Conservation (phyloP, 1,284 basidiomycete species). For the Ganoderma leucocontextum region DNA sequence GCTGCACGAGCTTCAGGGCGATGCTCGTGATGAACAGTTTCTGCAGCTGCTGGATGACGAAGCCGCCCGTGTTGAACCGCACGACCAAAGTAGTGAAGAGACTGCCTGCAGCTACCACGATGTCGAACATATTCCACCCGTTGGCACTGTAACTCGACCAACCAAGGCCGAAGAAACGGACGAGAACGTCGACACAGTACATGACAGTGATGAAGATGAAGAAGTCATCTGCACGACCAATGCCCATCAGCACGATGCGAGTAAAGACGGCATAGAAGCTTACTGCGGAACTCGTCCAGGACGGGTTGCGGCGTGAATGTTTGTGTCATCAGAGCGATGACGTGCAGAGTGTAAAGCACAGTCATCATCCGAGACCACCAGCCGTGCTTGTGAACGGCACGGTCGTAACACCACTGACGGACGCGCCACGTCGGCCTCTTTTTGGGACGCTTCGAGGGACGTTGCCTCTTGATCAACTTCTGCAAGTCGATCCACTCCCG, state of each 20-base stretch:
- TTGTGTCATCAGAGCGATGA: conserved; percentile 90
- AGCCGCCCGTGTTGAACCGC: conserved; percentile 62
- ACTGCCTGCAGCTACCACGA: conserved; percentile 84
- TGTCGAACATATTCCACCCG: conserved; percentile 94
- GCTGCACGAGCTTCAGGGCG: conserved; percentile 94
- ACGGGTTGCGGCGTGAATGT: conserved; percentile 68
- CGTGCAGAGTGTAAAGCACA: conserved; percentile 84
- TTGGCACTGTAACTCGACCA: conserved; percentile 87
- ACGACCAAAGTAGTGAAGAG: conserved; percentile 87
- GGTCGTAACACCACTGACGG: conserved; percentile 91
- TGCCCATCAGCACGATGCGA: not conserved
- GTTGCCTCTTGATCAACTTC: conserved; percentile 88
- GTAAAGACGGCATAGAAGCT: conserved; percentile 34
- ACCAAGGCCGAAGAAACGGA: conserved; percentile 88
- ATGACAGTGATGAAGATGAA: conserved; percentile 81
- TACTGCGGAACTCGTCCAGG: conserved; percentile 75
- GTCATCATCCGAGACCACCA: conserved; percentile 94
- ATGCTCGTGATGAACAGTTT: conserved; percentile 96
- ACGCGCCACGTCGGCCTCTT: conserved; percentile 61
- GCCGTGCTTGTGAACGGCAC: conserved; percentile 91
- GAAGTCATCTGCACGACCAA: conserved; percentile 64
- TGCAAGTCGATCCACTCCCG: conserved; percentile 95
- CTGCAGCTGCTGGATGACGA: conserved; percentile 78
- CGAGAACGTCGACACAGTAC: conserved; percentile 82
- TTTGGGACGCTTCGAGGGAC: conserved; percentile 85